phyloP scores from a whole-genome alignment of 139 green algal genomes.

The Monoraphidium neglectum region DNA sequence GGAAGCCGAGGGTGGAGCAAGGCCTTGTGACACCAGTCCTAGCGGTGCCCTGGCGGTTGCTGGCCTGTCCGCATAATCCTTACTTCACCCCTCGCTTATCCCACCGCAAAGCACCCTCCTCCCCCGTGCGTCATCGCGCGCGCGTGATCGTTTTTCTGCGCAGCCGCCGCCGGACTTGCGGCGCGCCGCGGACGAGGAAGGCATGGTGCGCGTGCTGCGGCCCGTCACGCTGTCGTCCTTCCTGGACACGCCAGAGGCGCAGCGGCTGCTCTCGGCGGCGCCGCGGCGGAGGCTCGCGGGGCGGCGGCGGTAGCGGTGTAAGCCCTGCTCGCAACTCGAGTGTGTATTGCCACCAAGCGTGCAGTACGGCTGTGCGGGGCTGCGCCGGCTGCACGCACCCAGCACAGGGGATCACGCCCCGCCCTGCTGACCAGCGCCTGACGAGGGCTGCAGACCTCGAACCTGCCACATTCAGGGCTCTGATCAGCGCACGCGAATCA shows the following conservation, averaged over 20 bases:
- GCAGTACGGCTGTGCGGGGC: too few species aligned
- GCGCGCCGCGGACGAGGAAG: conserved; percentile 14
- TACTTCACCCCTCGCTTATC: too few species aligned
- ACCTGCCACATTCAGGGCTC: too few species aligned
- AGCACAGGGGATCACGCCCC: too few species aligned
- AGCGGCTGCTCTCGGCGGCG: conserved; percentile 8
- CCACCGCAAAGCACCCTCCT: not conserved
- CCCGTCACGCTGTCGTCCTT: conserved; percentile 30
- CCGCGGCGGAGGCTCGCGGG: not conserved
- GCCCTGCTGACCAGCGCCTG: too few species aligned
- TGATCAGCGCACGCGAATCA: too few species aligned
- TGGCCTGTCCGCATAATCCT: too few species aligned
- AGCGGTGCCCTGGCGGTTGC: not conserved
- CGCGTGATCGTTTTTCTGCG: not conserved
- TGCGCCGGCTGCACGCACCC: too few species aligned
- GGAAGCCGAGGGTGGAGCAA: not conserved
- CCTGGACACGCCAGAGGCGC: conserved; percentile 9
- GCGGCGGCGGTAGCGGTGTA: not conserved
- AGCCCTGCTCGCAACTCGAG: too few species aligned
- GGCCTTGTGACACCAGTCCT: not conserved
- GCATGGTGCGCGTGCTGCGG: conserved; percentile 24
- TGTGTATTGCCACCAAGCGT: too few species aligned
- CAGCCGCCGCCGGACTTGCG: conserved; percentile 13
- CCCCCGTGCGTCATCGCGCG: not conserved
- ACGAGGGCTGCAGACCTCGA: too few species aligned